These are phyloP conservation scores for Torrubiellomyces zombiae DNA, from an alignment of 2,329 filamentous ascomycete species.

Conservation along the genomic window DNA sequence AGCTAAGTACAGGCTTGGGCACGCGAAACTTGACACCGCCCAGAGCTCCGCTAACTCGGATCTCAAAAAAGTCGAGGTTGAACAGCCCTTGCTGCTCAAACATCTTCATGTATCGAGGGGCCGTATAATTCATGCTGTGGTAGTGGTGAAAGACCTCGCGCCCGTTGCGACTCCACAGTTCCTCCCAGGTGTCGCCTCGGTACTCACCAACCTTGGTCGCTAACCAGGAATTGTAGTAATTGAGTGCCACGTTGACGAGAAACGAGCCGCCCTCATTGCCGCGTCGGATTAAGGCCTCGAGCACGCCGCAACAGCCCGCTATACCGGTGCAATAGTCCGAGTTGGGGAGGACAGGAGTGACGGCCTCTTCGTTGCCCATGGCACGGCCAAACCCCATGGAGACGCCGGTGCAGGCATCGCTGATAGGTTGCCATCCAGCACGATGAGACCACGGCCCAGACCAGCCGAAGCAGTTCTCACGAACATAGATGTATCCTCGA, in stretches of 20 bases:
- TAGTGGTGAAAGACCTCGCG: slow-evolving; percentile 40
- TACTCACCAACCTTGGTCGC: slow-evolving; percentile 41
- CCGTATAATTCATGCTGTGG: slow-evolving; percentile 39
- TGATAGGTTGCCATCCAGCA: slow-evolving; percentile 58
- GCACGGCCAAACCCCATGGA: slow-evolving; percentile 46
- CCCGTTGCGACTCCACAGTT: slow-evolving; percentile 30
- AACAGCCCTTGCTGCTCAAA: slow-evolving; percentile 25
- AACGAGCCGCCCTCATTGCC: slow-evolving; percentile 49
- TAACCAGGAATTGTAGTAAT: slow-evolving; percentile 53
- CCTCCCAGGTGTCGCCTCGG: slow-evolving; percentile 31
- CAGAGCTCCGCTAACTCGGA: neutral
- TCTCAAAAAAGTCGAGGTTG: slow-evolving; percentile 29
- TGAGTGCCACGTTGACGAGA: slow-evolving; percentile 44
- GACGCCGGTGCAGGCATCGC: slow-evolving; percentile 38
- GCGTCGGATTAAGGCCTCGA: slow-evolving; percentile 45
- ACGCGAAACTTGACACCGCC: slow-evolving; percentile 1
- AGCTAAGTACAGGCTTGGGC: slow-evolving; percentile 1
- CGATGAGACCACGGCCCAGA: slow-evolving; percentile 41
- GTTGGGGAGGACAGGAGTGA: slow-evolving; percentile 49
- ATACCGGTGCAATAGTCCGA: slow-evolving; percentile 50
- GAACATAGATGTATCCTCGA: slow-evolving; percentile 50
- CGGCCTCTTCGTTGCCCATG: slow-evolving; percentile 44
- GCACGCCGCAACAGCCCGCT: slow-evolving; percentile 43
- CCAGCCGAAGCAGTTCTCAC: slow-evolving; percentile 56
- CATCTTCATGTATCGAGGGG: slow-evolving; percentile 9